Evolutionary conservation across 208 protist genomes (phyloP), one percentile per base, ranked within the genome.

Genomic region (Lotmaria passim): DNA sequence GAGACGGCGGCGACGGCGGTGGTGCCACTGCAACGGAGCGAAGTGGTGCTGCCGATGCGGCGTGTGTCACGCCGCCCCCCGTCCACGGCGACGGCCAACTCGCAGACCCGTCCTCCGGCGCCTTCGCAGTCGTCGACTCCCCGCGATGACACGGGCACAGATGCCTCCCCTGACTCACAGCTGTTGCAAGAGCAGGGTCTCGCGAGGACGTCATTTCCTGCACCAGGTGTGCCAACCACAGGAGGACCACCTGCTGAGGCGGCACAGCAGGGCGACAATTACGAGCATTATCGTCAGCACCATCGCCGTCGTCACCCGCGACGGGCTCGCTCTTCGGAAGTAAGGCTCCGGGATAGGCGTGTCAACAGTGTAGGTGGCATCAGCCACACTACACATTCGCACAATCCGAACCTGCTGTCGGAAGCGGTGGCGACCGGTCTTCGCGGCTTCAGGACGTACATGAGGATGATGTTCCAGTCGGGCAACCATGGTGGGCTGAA

Each of bases 361-460:
- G 10, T 3, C 41, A 10, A 15, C 41, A 30, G 23, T 23, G 57
- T 23, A 11, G 7, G 23, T 28, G 21, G 19, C 39, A 36, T 19
- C 30, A 19, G 3, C 23, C 7, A 4, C 38, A 48, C n/a, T 14
- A 12, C n/a, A n/a, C n/a, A n/a, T n/a, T n/a, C 44, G 44, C 28
- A 64, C 7, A 30, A 11, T 31, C 7, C 44, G 1, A 31, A 0
- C 12, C 44, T n/a, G 3, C 19, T 66, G 0, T 55, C 51, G 0
- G 34, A 48, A 7, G 38, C 71, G 43, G 26, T 78, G 24, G 48
- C 26, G 26, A 36, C 11, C 30, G 71, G 71, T 0, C 30, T 70
- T 19, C 62, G 53, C 24, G 66, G 66, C 15, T 39, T 77, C 30
- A 62, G 67, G 53, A 77, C 63, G 24, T 77, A 67, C 50, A 53